Conservation (phyloP, 1,139 yeast species). For the Protomyces lactucae-debilis region DNA sequence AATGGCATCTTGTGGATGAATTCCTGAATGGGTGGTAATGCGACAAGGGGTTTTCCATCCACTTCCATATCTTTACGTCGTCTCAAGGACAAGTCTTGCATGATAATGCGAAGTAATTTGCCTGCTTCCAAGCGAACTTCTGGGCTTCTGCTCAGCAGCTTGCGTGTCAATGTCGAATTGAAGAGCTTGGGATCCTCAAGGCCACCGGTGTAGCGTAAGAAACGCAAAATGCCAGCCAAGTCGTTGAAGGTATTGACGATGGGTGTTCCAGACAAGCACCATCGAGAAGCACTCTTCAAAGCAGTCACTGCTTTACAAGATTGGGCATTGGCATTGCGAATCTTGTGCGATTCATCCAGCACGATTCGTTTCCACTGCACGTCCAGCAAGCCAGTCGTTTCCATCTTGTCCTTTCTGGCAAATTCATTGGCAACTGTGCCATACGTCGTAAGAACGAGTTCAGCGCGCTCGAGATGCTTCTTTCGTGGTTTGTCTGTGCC, state of each 20-base stretch:
- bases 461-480: slow-evolving; percentile 36
- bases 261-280: slow-evolving; percentile 95
- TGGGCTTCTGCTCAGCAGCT: slow-evolving; percentile 33
- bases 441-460: slow-evolving; percentile 75
- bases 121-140: slow-evolving; percentile 47
- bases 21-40: slow-evolving; percentile 58
- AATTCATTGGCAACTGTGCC: slow-evolving; percentile 76
- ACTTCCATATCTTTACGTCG: slow-evolving; percentile 72
- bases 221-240: slow-evolving; percentile 69
- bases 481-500: slow-evolving; percentile 51
- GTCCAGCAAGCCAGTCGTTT: slow-evolving; percentile 65
- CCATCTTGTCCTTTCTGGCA: slow-evolving; percentile 40
- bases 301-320: slow-evolving; percentile 75
- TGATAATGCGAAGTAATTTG: slow-evolving; percentile 73
- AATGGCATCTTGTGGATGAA: slow-evolving; percentile 40
- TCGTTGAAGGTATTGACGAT: slow-evolving; percentile 86
- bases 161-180: slow-evolving; percentile 61
- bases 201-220: slow-evolving; percentile 83
- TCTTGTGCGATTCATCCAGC: slow-evolving; percentile 91
- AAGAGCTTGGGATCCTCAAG: slow-evolving; percentile 64
- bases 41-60: slow-evolving; percentile 70
- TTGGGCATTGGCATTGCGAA: slow-evolving; percentile 69
- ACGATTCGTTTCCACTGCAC: slow-evolving; percentile 74
- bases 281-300: slow-evolving; percentile 58
- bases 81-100: slow-evolving; percentile 76